Conservation (phyloP, 257 asterid species). For the Plectranthus barbatus region DNA sequence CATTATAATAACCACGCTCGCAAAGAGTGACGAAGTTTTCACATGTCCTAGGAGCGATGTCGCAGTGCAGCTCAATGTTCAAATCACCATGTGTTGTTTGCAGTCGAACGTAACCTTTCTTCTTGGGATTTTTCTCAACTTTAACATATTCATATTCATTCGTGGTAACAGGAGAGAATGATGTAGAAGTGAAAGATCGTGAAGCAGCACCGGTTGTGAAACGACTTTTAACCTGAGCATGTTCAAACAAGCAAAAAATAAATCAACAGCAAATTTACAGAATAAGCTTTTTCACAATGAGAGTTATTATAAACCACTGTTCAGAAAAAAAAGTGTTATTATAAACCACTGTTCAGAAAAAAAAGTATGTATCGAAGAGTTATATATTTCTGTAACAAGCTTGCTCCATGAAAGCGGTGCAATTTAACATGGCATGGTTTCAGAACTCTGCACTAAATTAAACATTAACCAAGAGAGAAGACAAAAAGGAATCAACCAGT, state of each 20-base stretch:
- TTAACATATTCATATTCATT: constrained; percentile 85
- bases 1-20: constrained; percentile 86
- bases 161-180: constrained; percentile 77
- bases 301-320: background rate
- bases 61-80: constrained; percentile 96
- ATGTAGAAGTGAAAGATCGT: constrained; percentile 92
- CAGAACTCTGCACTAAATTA: background rate
- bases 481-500: too few relatives aligned
- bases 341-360: background rate
- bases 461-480: background rate
- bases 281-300: background rate
- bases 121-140: constrained; percentile 94
- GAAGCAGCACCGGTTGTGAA: constrained; percentile 96
- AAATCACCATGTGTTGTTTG: constrained; percentile 95
- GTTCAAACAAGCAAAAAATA: constrained; percentile 12
- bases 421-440: constrained; percentile 6
- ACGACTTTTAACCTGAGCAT: constrained; percentile 81
- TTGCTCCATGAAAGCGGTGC: background rate
- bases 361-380: background rate
- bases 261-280: constrained; percentile 4
- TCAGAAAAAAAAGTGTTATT: background rate
- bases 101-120: constrained; percentile 78
- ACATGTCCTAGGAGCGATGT: constrained; percentile 82
- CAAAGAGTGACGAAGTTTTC: constrained; percentile 84
- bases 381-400: background rate